A percentile compares a stretch with the other conserved stretches of the same genome.
Conservation (phyloP, 2,329 filamentous ascomycete species). For the Helminthosporium solani region DNA sequence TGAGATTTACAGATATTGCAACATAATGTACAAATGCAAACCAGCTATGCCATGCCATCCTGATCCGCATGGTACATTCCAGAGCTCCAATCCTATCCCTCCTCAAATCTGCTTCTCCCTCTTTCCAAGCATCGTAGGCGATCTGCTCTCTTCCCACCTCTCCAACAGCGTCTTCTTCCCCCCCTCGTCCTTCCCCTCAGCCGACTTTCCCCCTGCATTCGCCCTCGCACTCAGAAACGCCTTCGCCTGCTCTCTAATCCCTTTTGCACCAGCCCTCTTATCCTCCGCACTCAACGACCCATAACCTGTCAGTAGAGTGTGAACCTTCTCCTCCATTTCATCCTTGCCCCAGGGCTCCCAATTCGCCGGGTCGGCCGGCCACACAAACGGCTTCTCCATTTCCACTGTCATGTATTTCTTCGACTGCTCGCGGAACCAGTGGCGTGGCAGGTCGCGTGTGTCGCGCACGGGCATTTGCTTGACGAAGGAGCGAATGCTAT, state of each 20-base stretch:
- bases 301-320: slow-evolving; percentile 9
- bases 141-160: slow-evolving; percentile 32
- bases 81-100: slow-evolving; percentile 1
- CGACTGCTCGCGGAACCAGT: slow-evolving; percentile 68
- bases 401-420: slow-evolving; percentile 95
- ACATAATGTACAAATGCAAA: not conserved
- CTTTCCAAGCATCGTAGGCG: slow-evolving; percentile 14
- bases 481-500: slow-evolving; percentile 74
- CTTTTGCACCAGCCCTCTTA: slow-evolving; percentile 18
- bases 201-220: slow-evolving; percentile 8
- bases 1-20: slow-evolving; percentile 1
- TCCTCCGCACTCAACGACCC: slow-evolving; percentile 8
- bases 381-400: slow-evolving; percentile 82
- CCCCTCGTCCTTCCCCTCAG: slow-evolving; percentile 13
- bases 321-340: slow-evolving; percentile 43
- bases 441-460: slow-evolving; percentile 50
- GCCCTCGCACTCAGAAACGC: slow-evolving; percentile 18
- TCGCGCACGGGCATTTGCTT: slow-evolving; percentile 66
- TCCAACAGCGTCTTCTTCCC: slow-evolving; percentile 34
- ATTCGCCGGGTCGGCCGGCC: slow-evolving; percentile 70
- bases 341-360: slow-evolving; percentile 48
- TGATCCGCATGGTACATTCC: slow-evolving; percentile 8
- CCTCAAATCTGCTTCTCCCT: not conserved
- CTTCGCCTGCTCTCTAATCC: slow-evolving; percentile 28
- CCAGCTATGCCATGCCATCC: not conserved